A percentile compares a stretch with the other conserved stretches of the same genome.
Evolutionary conservation across 257 asterid genomes (phyloP).

Genomic region (Haberlea rhodopensis): DNA sequence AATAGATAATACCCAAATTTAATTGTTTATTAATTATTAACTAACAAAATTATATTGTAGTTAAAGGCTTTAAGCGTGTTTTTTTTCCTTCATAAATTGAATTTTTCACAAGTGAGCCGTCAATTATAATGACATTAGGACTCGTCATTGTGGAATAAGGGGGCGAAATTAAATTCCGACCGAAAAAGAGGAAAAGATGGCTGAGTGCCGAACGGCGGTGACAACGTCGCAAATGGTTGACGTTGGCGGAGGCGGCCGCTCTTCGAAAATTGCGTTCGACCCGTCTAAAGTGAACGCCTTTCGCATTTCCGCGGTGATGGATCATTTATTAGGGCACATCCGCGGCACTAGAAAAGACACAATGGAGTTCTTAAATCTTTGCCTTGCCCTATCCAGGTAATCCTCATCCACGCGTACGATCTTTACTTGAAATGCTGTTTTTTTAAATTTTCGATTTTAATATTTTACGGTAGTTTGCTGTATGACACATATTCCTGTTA

Average conservation of each 20-base stretch:
- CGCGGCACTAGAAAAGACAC: constrained; percentile 16
- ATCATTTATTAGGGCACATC: constrained; percentile 26
- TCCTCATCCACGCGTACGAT: neutral
- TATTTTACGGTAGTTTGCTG: neutral
- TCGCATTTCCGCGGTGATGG: constrained; percentile 32
- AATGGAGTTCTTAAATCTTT: constrained; percentile 34
- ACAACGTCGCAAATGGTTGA: constrained; percentile 15
- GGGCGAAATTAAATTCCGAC: too few relatives aligned
- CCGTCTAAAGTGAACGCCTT: neutral
- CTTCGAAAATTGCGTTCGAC: constrained; percentile 20
- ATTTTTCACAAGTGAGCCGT: too few relatives aligned
- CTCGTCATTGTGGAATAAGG: too few relatives aligned
- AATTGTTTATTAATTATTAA: too few relatives aligned
- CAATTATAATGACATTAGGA: too few relatives aligned
- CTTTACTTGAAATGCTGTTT: neutral
- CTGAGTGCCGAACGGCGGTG: constrained; percentile 2
- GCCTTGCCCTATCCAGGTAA: constrained; percentile 43
- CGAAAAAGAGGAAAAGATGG: too few relatives aligned
- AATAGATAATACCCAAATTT: too few relatives aligned
- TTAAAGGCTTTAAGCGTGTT: too few relatives aligned
- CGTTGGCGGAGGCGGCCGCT: neutral
- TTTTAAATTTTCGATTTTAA: neutral
- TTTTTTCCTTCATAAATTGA: too few relatives aligned
- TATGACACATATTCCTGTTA: neutral
- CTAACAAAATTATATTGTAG: too few relatives aligned